phyloP scores from a whole-genome alignment of 139 green algal species.

The Picochlorum sp. region DNA sequence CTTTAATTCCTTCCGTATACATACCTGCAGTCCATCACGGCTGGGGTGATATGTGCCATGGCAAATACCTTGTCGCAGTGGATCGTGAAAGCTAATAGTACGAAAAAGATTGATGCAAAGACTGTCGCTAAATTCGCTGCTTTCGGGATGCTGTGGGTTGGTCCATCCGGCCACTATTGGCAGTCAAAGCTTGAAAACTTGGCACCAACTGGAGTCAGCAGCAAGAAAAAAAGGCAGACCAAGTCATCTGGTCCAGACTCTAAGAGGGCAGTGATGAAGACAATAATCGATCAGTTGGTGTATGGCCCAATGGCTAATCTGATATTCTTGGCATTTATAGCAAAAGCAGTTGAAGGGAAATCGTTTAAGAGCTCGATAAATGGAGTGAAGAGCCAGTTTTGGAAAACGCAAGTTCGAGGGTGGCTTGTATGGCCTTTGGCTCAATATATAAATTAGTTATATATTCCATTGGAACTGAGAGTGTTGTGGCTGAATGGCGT shows the following conservation, averaged over 20 bases:
- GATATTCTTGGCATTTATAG: constrained; percentile 11
- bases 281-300: constrained; percentile 12
- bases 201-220: constrained; percentile 8
- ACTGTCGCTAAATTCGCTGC: constrained; percentile 6
- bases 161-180: constrained; percentile 17
- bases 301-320: constrained; percentile 20
- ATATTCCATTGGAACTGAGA: constrained; percentile 12
- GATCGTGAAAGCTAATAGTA: neutral
- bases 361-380: neutral
- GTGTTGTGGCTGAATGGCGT: constrained; percentile 14
- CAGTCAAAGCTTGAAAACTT: constrained; percentile 12
- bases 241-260: too few relatives aligned
- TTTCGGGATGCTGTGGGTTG: constrained; percentile 12
- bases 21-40: neutral
- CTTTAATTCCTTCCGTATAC: neutral
- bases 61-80: constrained; percentile 19
- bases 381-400: neutral
- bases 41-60: neutral
- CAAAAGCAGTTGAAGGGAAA: neutral
- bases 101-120: constrained; percentile 4
- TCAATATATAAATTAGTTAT: constrained; percentile 12
- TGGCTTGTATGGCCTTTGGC: constrained; percentile 18
- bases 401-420: constrained; percentile 3
- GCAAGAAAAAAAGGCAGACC: neutral
- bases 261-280: neutral